These are phyloP conservation scores for Ogataea naganishii DNA, from an alignment of 805 yeast genomes.

Conservation along the genomic window DNA sequence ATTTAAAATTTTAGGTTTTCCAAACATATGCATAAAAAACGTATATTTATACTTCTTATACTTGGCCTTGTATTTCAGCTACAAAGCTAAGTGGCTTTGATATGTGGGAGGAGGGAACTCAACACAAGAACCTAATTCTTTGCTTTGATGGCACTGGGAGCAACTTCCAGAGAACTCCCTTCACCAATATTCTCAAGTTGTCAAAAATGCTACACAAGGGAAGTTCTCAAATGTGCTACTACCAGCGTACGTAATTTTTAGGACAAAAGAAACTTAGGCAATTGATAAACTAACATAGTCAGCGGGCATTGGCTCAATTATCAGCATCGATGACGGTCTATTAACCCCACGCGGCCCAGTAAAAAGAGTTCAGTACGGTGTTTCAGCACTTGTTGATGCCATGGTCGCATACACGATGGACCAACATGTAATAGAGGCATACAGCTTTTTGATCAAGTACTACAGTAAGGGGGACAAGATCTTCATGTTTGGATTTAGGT, in stretches of 20 bases:
- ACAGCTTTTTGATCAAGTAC: slow-evolving; percentile 38
- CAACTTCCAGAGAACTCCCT: slow-evolving; percentile 47
- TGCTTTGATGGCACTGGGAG: slow-evolving; percentile 61
- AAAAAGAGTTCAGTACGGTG: slow-evolving; percentile 2
- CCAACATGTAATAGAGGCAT: slow-evolving; percentile 50
- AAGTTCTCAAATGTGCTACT: slow-evolving; percentile 44
- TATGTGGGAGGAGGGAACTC: slow-evolving; percentile 1
- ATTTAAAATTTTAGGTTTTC: too few species aligned
- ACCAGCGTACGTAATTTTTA: slow-evolving; percentile 44
- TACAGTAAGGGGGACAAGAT: slow-evolving; percentile 43
- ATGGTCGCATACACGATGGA: slow-evolving; percentile 47
- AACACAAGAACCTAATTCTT: slow-evolving; percentile 42
- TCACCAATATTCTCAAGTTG: slow-evolving; percentile 44
- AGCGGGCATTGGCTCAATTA: too few species aligned
- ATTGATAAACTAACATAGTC: too few species aligned
- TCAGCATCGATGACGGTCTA: too few species aligned
- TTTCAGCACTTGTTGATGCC: slow-evolving; percentile 14
- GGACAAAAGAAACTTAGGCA: too few species aligned
- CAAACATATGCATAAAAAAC: too few species aligned
- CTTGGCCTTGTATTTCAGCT: too few species aligned
- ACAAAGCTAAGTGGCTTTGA: too few species aligned
- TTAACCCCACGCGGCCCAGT: too few species aligned
- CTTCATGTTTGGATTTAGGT: slow-evolving; percentile 49
- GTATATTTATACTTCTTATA: too few species aligned
- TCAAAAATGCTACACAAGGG: slow-evolving; percentile 43